Evolutionary conservation across 2,329 filamentous ascomycete species (phyloP).

Genomic region (Ceratocystis diversiconidia): DNA sequence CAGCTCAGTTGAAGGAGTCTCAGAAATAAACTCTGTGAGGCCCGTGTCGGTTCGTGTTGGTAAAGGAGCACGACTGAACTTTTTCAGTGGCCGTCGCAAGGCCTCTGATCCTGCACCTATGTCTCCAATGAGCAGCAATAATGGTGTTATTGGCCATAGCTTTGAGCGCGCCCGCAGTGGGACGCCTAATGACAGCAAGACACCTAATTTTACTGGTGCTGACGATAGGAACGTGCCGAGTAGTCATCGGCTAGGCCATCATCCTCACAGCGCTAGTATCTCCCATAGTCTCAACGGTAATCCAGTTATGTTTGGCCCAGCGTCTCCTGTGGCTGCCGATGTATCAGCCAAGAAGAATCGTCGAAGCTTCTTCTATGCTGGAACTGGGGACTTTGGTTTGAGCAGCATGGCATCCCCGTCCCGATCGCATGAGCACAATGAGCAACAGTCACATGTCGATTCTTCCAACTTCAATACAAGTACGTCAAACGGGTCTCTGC

Average conservation of each 20-base stretch:
- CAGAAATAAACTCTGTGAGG: slow-evolving; percentile 14
- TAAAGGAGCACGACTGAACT: slow-evolving; percentile 41
- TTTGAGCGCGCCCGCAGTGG: slow-evolving; percentile 14
- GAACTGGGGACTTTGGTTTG: slow-evolving; percentile 4
- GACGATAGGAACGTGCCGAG: neutral
- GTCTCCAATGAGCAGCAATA: slow-evolving; percentile 1
- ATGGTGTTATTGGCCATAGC: slow-evolving; percentile 8
- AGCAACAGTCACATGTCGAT: neutral
- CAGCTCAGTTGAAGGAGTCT: slow-evolving; percentile 6
- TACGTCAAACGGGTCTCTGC: neutral
- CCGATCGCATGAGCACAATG: slow-evolving; percentile 2
- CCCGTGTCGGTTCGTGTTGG: slow-evolving; percentile 21
- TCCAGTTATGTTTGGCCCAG: slow-evolving; percentile 12
- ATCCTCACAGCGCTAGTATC: slow-evolving; percentile 13
- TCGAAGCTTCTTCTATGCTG: slow-evolving; percentile 17
- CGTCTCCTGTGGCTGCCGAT: neutral
- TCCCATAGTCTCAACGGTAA: slow-evolving; percentile 16
- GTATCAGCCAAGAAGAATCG: slow-evolving; percentile 15
- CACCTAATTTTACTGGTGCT: neutral
- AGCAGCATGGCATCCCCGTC: slow-evolving; percentile 4
- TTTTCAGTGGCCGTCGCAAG: slow-evolving; percentile 41
- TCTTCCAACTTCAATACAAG: neutral
- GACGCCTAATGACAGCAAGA: slow-evolving; percentile 12
- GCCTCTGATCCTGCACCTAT: slow-evolving; percentile 9
- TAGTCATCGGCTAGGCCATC: neutral